Evolutionary conservation across 2,329 filamentous ascomycete species (phyloP).

Genomic region (Xylariales sp.): DNA sequence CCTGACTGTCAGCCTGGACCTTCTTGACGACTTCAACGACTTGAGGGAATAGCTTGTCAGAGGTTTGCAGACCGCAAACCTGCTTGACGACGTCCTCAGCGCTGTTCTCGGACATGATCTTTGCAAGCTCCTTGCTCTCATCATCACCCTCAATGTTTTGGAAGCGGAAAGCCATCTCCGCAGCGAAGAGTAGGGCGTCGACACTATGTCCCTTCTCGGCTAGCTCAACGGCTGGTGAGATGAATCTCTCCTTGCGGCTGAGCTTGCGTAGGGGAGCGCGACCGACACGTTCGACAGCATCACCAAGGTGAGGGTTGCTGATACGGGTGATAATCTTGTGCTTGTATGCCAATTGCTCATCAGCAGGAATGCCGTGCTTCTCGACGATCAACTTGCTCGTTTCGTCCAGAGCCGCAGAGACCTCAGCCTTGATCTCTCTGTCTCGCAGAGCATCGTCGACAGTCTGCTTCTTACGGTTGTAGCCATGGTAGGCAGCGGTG

Average conservation of each 20-base stretch:
- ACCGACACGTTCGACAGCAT: slow-evolving; percentile 90
- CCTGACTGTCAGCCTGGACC: slow-evolving; percentile 64
- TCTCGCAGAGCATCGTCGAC: slow-evolving; percentile 88
- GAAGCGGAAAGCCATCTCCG: slow-evolving; percentile 93
- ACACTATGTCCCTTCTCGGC: slow-evolving; percentile 74
- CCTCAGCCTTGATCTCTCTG: slow-evolving; percentile 71
- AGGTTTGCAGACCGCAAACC: slow-evolving; percentile 74
- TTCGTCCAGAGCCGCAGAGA: slow-evolving; percentile 76
- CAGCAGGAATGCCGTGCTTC: slow-evolving; percentile 74
- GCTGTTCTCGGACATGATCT: slow-evolving; percentile 72
- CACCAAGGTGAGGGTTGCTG: slow-evolving; percentile 87
- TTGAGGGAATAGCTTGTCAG: slow-evolving; percentile 71
- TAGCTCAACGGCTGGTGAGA: slow-evolving; percentile 84
- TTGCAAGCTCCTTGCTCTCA: slow-evolving; percentile 79
- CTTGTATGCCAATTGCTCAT: slow-evolving; percentile 82
- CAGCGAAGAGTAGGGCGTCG: slow-evolving; percentile 69
- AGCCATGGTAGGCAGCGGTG: slow-evolving; percentile 91
- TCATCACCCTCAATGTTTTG: slow-evolving; percentile 90
- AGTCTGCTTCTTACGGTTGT: slow-evolving; percentile 78
- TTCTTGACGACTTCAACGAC: slow-evolving; percentile 76
- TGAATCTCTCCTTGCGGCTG: slow-evolving; percentile 90
- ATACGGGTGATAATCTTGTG: slow-evolving; percentile 90
- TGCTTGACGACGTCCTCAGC: slow-evolving; percentile 72
- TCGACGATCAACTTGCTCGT: slow-evolving; percentile 79
- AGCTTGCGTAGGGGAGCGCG: slow-evolving; percentile 93